A percentile compares a stretch with the other conserved stretches of the same genome.
Evolutionary conservation across 805 yeast genomes (phyloP).

Genomic region (Grigorovia yakushimaensis): DNA sequence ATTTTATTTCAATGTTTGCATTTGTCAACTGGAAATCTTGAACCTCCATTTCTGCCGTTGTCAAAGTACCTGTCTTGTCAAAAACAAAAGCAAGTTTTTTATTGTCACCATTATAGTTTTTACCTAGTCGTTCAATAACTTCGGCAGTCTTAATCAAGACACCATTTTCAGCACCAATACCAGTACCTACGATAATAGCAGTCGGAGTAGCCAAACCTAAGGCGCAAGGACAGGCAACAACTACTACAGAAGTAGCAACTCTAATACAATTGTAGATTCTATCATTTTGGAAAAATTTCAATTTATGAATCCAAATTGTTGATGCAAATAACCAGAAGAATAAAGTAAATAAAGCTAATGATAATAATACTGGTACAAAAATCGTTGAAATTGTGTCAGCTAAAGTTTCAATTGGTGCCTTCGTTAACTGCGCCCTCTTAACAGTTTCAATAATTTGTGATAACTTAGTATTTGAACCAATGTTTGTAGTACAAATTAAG

Average conservation of each 20-base stretch:
- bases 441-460: conserved; percentile 81
- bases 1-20: neutral
- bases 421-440: conserved; percentile 77
- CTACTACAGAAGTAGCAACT: conserved; percentile 82
- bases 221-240: conserved; percentile 98
- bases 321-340: conserved; percentile 40
- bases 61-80: conserved; percentile 94
- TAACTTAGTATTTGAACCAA: conserved; percentile 80
- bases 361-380: conserved; percentile 70
- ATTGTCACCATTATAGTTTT: conserved; percentile 31
- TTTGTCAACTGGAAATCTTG: conserved; percentile 21
- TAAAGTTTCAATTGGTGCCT: conserved; percentile 83
- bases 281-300: conserved; percentile 11
- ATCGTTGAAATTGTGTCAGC: conserved; percentile 80
- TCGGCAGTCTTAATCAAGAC: conserved; percentile 91
- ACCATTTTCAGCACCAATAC: conserved; percentile 86
- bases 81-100: conserved; percentile 45
- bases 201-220: conserved; percentile 96
- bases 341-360: conserved; percentile 57
- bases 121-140: conserved; percentile 62
- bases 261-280: conserved; percentile 40
- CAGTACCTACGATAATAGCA: conserved; percentile 98
- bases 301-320: neutral
- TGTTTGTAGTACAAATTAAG: conserved; percentile 53
- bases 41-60: conserved; percentile 68